These are phyloP conservation scores for Psophocarpus tetragonolobus DNA, from an alignment of 306 rosid species.

Conservation along the genomic window DNA sequence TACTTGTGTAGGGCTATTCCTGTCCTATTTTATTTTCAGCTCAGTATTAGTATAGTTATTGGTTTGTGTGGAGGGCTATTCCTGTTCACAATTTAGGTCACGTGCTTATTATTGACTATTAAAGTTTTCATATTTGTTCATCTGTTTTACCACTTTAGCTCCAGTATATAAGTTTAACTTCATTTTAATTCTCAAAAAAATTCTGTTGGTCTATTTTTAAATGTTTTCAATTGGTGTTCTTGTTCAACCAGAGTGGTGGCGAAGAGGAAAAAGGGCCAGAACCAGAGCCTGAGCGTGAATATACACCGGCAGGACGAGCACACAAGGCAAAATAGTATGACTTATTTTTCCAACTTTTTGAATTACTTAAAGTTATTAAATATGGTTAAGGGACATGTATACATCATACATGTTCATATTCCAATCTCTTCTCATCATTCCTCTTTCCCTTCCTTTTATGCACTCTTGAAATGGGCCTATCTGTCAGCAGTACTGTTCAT, in stretches of 20 bases:
- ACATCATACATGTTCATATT: neutral
- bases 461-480: neutral
- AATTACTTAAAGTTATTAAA: conserved; percentile 23
- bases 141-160: conserved; percentile 18
- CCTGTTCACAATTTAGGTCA: neutral
- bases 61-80: conserved; percentile 14
- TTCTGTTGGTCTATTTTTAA: neutral
- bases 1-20: conserved; percentile 4
- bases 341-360: conserved; percentile 1
- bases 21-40: conserved; percentile 2
- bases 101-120: conserved; percentile 21
- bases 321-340: conserved; percentile 84
- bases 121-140: conserved; percentile 3
- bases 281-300: conserved; percentile 93
- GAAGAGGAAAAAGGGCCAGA: conserved; percentile 79
- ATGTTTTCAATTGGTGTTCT: conserved; percentile 35
- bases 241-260: conserved; percentile 71
- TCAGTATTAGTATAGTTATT: conserved; percentile 15
- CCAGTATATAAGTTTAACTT: neutral
- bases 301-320: conserved; percentile 98
- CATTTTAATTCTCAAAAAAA: neutral
- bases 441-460: neutral
- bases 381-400: neutral
- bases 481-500: neutral
- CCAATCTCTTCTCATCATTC: neutral